Conservation (phyloP, 441 rosid species). For the Rhodomyrtus psidioides region DNA sequence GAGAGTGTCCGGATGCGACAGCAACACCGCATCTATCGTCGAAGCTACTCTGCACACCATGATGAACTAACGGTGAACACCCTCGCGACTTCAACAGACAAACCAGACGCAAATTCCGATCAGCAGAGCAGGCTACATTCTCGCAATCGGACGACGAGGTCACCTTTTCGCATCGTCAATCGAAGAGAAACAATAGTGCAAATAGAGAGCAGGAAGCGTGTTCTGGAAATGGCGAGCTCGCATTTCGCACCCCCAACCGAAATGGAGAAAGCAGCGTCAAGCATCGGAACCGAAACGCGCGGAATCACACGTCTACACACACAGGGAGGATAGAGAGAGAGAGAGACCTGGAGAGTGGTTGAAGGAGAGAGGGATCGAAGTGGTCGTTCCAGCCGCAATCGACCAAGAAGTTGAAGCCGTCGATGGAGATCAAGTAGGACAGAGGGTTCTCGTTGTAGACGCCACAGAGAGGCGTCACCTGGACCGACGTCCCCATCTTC, state of each 20-base stretch:
- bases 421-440: slow-evolving; percentile 81
- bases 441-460: slow-evolving; percentile 91
- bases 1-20: slow-evolving; percentile 87
- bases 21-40: slow-evolving; percentile 75
- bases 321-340: background rate
- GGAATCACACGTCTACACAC: background rate
- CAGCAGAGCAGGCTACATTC: background rate
- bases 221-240: background rate
- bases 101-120: background rate
- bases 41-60: slow-evolving; percentile 62
- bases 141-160: background rate
- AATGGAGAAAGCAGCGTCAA: background rate
- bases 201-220: too few relatives aligned
- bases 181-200: too few relatives aligned
- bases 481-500: slow-evolving; percentile 92
- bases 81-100: background rate
- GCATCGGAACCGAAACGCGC: background rate
- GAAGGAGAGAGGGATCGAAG: slow-evolving; percentile 76
- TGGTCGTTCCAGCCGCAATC: slow-evolving; percentile 99
- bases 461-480: slow-evolving; percentile 73
- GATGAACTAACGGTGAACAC: background rate
- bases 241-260: background rate
- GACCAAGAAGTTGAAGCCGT: slow-evolving; percentile 78
- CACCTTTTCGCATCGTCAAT: too few relatives aligned
- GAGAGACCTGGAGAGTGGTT: slow-evolving; percentile 74